These are phyloP conservation scores for Ophiostoma perfectum DNA, from an alignment of 2,329 filamentous ascomycete genomes.

Conservation along the genomic window DNA sequence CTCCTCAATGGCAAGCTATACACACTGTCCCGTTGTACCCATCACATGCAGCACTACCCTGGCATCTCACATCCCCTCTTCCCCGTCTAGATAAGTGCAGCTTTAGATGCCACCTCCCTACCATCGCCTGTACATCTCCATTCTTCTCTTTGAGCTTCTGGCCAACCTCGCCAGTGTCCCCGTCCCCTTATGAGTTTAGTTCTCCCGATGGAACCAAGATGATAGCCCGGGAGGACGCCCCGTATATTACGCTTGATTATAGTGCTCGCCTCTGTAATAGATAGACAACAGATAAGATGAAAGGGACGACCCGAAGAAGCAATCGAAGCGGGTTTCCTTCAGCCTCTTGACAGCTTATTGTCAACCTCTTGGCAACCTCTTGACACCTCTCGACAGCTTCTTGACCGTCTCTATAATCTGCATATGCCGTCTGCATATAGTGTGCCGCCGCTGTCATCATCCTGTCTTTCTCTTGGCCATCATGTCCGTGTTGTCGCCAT, in stretches of 20 bases:
- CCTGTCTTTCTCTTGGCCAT: background rate
- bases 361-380: too few relatives aligned
- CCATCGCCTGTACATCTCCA: background rate
- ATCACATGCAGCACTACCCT: background rate
- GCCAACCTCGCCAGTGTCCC: background rate
- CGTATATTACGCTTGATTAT: background rate
- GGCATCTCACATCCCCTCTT: background rate
- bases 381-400: too few relatives aligned
- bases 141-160: background rate
- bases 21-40: background rate
- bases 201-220: conserved; percentile 12
- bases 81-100: background rate
- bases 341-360: background rate
- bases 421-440: too few relatives aligned
- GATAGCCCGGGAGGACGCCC: background rate
- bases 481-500: background rate
- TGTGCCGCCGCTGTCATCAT: background rate
- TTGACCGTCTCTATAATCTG: too few relatives aligned
- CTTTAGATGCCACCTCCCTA: background rate
- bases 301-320: background rate
- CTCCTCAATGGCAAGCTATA: background rate
- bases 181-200: background rate
- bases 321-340: background rate
- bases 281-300: background rate
- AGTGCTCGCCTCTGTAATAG: background rate